Base-by-base conservation (phyloP, 1,284 basidiomycete species). In the Heterobasidion parviporum region DNA sequence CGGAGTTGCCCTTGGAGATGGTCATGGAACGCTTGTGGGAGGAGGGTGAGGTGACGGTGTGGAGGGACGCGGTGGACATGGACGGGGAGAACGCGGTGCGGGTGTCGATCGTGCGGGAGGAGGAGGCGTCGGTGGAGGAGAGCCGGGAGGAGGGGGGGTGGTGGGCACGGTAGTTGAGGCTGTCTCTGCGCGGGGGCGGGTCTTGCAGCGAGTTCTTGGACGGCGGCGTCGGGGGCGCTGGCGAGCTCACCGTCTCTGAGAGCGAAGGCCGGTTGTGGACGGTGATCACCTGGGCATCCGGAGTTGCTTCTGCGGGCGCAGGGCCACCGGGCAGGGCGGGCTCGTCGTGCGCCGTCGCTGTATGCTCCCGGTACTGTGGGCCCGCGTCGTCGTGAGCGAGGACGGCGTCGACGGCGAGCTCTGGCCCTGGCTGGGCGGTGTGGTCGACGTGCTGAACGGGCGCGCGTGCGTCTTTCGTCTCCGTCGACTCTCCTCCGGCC, bases 1-100 rank as follows among this genome's bases (percentile, higher is more conserved):
- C 85, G 7, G 79, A 84, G 62, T 81, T 79, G 8, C 88, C 87
- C 65, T 77, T 80, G 8, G 85, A 83, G 53, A 89, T 79, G 18
- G 89, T 90, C 61, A 90, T 69, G 10, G 87, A 88, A 43, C 85
- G 81, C 59, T 72, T 70, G 56, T 81, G 80, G 4, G 62, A 59
- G 18, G 53, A 20, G 32, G 53, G 36, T 0, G 52, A 51, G 14
- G 52, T 48, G 4, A 18, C n/a, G 6, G 56, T 43, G 9, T 33
- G 44, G 7, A 36, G 44, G 10, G 53, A 49, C 12, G 50, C 33
- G 50, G 50, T 51, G 12, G 50, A 51, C 50, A 36, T 34, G 34
- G 50, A 51, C 1, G 58, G 61, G 26, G 61, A 62, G 26, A 55
- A 16, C 15, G 58, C 54, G 33, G 58, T 58, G 16, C 53, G 53